phyloP scores from a whole-genome alignment of 768 basidiomycete genomes.

The Russula emetica region DNA sequence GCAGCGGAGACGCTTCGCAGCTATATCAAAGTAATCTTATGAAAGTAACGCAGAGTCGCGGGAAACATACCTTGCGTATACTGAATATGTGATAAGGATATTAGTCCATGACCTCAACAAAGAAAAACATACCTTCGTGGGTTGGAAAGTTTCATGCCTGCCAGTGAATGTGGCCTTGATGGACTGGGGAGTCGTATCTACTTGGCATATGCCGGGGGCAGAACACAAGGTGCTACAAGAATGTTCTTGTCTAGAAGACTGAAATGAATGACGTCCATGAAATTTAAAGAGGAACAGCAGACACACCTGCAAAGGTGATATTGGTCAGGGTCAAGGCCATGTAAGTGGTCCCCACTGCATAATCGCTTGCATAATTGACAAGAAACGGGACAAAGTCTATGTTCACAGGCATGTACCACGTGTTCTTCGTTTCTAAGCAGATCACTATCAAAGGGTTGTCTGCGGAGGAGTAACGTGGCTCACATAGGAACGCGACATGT shows the following conservation, averaged over 20 bases:
- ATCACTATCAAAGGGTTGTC: neutral
- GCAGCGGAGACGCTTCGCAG: slow-evolving; percentile 49
- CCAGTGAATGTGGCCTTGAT: slow-evolving; percentile 62
- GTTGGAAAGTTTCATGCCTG: slow-evolving; percentile 55
- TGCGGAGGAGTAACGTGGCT: neutral
- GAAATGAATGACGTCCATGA: neutral
- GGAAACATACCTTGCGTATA: slow-evolving; percentile 49
- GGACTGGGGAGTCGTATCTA: slow-evolving; percentile 55
- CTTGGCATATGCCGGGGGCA: slow-evolving; percentile 50
- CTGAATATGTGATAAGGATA: slow-evolving; percentile 31
- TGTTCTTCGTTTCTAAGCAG: slow-evolving; percentile 45
- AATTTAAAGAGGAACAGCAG: slow-evolving; percentile 16
- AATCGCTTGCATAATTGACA: slow-evolving; percentile 55
- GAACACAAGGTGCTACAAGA: slow-evolving; percentile 43
- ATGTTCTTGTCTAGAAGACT: slow-evolving; percentile 47
- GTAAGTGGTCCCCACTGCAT: slow-evolving; percentile 49
- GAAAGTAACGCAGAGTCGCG: too few relatives aligned
- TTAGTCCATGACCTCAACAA: neutral
- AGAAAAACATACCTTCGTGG: slow-evolving; percentile 50
- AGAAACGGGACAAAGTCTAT: slow-evolving; percentile 48
- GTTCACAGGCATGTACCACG: slow-evolving; percentile 47
- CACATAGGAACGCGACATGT: slow-evolving; percentile 23
- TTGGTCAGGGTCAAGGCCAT: slow-evolving; percentile 41
- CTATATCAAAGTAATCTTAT: slow-evolving; percentile 31
- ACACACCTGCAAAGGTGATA: slow-evolving; percentile 56